Percentiles rank a stretch among this genome's conserved stretches.
phyloP scores from a whole-genome alignment of 805 yeast genomes.

The Ogataea populi-albae region DNA sequence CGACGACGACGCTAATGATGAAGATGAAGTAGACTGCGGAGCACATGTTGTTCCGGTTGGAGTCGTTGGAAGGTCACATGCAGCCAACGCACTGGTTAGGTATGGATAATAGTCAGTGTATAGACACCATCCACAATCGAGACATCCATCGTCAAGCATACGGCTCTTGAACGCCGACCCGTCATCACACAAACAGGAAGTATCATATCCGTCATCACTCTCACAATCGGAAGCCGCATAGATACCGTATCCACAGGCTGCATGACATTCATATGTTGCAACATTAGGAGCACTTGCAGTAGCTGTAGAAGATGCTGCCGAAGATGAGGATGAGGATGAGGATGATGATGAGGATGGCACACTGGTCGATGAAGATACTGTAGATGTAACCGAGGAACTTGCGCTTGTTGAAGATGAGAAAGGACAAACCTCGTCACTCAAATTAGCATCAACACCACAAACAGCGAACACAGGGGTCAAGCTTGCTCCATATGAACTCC shows the following conservation, averaged over 20 bases:
- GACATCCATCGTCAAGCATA: constrained; percentile 26
- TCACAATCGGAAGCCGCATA: neutral
- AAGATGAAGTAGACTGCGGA: constrained; percentile 13
- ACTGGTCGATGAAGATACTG: too few relatives aligned
- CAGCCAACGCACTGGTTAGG: constrained; percentile 29
- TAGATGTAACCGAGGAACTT: too few relatives aligned
- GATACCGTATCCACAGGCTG: constrained; percentile 1
- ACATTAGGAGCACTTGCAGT: constrained; percentile 22
- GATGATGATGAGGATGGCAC: too few relatives aligned
- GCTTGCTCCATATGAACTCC: too few relatives aligned
- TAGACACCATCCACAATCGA: constrained; percentile 40
- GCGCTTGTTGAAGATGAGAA: too few relatives aligned
- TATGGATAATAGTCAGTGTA: constrained; percentile 35
- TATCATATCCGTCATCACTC: constrained; percentile 30
- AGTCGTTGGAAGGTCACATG: constrained; percentile 29
- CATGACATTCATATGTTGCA: constrained; percentile 4
- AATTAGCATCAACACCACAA: too few relatives aligned
- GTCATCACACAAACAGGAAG: constrained; percentile 30
- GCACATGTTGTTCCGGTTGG: constrained; percentile 36
- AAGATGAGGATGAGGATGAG: too few relatives aligned
- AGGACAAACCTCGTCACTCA: too few relatives aligned
- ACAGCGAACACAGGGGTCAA: too few relatives aligned
- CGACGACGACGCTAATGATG: constrained; percentile 11
- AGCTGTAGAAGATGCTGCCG: too few relatives aligned
- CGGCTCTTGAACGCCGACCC: constrained; percentile 26